These are phyloP conservation scores for Paecilomyces niveus DNA, from an alignment of 2,329 filamentous ascomycete genomes.

Conservation along the genomic window DNA sequence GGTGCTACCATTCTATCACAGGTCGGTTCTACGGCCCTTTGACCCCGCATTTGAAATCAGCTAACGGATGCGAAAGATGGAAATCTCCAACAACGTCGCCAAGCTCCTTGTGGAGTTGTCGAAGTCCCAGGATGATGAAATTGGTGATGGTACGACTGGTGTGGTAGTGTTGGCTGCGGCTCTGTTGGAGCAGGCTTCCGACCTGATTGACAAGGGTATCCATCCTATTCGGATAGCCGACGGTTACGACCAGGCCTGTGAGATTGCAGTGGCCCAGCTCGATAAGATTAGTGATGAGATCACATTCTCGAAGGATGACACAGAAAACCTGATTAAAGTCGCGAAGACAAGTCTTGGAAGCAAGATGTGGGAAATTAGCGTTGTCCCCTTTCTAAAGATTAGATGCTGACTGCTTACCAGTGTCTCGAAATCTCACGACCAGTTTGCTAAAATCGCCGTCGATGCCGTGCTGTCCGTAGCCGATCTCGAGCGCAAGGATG, in stretches of 20 bases:
- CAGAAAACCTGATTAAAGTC: constrained; percentile 82
- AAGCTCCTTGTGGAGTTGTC: constrained; percentile 95
- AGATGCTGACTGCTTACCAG: constrained; percentile 22
- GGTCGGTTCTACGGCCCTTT: constrained; percentile 27
- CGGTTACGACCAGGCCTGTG: constrained; percentile 94
- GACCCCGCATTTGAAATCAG: constrained; percentile 3
- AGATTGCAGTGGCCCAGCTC: constrained; percentile 87
- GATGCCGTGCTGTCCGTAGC: constrained; percentile 95
- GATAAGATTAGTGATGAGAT: constrained; percentile 91
- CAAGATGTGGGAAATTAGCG: constrained; percentile 60
- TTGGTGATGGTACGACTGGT: constrained; percentile 95
- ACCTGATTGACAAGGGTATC: constrained; percentile 99
- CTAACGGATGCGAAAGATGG: constrained; percentile 58
- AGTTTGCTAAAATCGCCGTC: constrained; percentile 94
- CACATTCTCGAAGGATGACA: constrained; percentile 72
- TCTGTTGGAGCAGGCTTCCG: constrained; percentile 89
- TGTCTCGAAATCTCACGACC: constrained; percentile 96
- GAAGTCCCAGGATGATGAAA: constrained; percentile 98
- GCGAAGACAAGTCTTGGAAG: constrained; percentile 92
- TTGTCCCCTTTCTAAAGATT: background rate
- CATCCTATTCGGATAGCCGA: constrained; percentile 98
- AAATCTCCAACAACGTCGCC: constrained; percentile 96
- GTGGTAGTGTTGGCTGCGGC: constrained; percentile 94
- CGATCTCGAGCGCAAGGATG: constrained; percentile 90
- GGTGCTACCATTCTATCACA: constrained; percentile 91